Evolutionary conservation across 768 basidiomycete genomes (phyloP), one percentile per base, ranked within the genome.

Genomic region (Tylopilus rubrobrunneus): DNA sequence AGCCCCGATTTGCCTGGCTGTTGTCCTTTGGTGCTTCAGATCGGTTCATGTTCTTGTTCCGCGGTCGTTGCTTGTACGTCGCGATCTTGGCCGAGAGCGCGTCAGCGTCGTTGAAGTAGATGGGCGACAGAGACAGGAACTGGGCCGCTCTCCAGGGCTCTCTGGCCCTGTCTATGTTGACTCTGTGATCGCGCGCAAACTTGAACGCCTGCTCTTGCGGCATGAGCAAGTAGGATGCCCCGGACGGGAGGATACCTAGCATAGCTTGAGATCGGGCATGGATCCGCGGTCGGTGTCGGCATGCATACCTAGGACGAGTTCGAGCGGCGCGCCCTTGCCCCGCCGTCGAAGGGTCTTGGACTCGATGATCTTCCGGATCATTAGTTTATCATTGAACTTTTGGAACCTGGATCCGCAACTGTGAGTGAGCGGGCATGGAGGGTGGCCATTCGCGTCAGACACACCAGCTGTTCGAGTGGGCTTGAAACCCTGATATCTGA

Each of bases 61-160:
- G 65, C 0, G 64, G 55, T 44, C 74, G 76, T 7, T 73, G 72
- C 45, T 71, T 76, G 49, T 80, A 67, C 3, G 59, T 61, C 10
- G 63, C 56, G 3, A 81, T 56, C 56, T 77, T 81, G 39, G 68
- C 70, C 1, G 58, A 46, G 10, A 82, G 62, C n/a, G 73, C 72
- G 0, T 65, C 47, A 5, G 17, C n/a, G 7, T 56, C 60, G 45
- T 47, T 15, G 48, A 82, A 82, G 41, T 69, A 62, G 33, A 81
- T 77, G 1, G 80, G 80, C 0, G 80, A 81, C 9, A 82, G 57
- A 0, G 79, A 80, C 28, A 73, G 67, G 51, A 78, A 79, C 10
- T 72, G 58, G 5, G 48, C 49, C 5, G 66, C 53, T 7, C 7
- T 42, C 55, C 62, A 57, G 4, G 19, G 40, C 4, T 41, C 21